A percentile compares a stretch with the other conserved stretches of the same genome.
Conservation (phyloP, 129 eudicot species). For the Calendula officinalis region DNA sequence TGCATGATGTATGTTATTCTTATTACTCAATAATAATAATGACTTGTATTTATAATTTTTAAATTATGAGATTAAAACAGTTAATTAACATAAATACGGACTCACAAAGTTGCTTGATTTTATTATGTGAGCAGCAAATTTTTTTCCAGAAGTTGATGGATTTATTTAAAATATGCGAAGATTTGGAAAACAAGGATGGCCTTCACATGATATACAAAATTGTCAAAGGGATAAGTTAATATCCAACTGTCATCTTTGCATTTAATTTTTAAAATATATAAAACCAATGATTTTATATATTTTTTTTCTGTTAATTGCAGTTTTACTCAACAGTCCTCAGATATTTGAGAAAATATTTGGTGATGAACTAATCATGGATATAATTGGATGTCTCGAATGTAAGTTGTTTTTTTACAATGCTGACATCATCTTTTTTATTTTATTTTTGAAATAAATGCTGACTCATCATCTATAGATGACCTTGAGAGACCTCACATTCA, state of each 20-base stretch:
- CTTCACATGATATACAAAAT: conserved; percentile 83
- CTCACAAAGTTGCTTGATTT: background rate
- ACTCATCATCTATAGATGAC: conserved; percentile 55
- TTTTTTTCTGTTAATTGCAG: conserved; percentile 41
- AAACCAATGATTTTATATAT: conserved; percentile 12
- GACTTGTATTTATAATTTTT: background rate
- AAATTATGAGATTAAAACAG: background rate
- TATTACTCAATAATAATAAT: conserved; percentile 7
- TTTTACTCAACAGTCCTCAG: conserved; percentile 71
- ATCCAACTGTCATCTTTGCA: conserved; percentile 7
- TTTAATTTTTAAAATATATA: conserved; percentile 13
- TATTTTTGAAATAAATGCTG: background rate
- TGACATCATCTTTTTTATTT: background rate
- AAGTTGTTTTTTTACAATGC: conserved; percentile 28
- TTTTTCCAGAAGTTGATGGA: conserved; percentile 86
- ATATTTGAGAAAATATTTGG: conserved; percentile 84
- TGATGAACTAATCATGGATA: conserved; percentile 81
- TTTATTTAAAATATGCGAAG: conserved; percentile 76
- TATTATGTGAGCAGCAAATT: conserved; percentile 52
- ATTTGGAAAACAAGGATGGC: conserved; percentile 68
- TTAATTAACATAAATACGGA: background rate
- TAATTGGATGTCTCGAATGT: conserved; percentile 94
- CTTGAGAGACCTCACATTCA: conserved; percentile 54
- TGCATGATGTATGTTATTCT: conserved; percentile 71
- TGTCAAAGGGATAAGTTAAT: conserved; percentile 80